phyloP scores from a whole-genome alignment of 2,329 filamentous ascomycete genomes.

The Scedosporium dehoogii region DNA sequence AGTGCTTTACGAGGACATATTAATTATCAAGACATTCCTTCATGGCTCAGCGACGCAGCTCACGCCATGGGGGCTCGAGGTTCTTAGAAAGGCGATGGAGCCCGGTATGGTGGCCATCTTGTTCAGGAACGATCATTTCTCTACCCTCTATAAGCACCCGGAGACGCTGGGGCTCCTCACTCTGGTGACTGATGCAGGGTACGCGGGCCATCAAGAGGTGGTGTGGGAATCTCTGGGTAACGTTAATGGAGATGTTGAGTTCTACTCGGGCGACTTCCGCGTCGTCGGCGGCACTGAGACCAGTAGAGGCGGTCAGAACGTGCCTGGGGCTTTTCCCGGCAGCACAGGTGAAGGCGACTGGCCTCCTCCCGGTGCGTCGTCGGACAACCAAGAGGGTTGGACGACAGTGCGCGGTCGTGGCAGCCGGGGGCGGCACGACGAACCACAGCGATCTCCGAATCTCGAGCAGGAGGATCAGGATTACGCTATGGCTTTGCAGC shows the following conservation, averaged over 20 bases:
- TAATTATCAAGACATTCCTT: slow-evolving; percentile 78
- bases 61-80: slow-evolving; percentile 68
- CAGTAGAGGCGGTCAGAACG: slow-evolving; percentile 6
- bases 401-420: slow-evolving; percentile 37
- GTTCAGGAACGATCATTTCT: slow-evolving; percentile 96
- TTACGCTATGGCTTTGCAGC: slow-evolving; percentile 77
- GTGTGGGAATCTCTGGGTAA: slow-evolving; percentile 94
- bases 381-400: slow-evolving; percentile 31
- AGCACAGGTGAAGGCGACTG: neutral
- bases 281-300: slow-evolving; percentile 55
- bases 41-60: slow-evolving; percentile 73
- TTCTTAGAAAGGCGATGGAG: slow-evolving; percentile 58
- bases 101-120: slow-evolving; percentile 80
- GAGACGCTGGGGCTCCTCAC: slow-evolving; percentile 65
- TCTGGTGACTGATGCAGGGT: slow-evolving; percentile 87
- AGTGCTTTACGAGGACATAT: slow-evolving; percentile 69
- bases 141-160: slow-evolving; percentile 84
- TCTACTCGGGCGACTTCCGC: slow-evolving; percentile 84
- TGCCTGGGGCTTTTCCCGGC: neutral
- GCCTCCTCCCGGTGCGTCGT: neutral
- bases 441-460: slow-evolving; percentile 17
- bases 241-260: slow-evolving; percentile 75
- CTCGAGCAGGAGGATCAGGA: slow-evolving; percentile 73
- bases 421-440: neutral
- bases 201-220: slow-evolving; percentile 76